These are phyloP conservation scores for Parascedosporium putredinis DNA, from an alignment of 2,329 filamentous ascomycete genomes.

Conservation along the genomic window DNA sequence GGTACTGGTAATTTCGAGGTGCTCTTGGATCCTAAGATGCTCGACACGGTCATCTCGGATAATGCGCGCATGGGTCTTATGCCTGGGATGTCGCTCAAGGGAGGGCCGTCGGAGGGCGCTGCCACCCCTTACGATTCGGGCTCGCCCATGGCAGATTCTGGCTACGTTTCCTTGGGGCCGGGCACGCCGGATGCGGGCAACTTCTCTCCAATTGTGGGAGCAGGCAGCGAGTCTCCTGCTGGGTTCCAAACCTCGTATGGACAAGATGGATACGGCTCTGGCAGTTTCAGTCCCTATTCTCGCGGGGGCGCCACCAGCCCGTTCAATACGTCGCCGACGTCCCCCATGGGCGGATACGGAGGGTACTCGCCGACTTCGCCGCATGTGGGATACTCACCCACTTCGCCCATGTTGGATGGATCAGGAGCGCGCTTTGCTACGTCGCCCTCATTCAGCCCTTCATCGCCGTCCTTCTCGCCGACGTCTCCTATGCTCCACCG, in stretches of 20 bases:
- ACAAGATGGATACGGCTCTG: conserved; percentile 37
- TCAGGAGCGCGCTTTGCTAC: conserved; percentile 42
- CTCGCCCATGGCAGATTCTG: conserved; percentile 65
- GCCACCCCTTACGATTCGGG: conserved; percentile 91
- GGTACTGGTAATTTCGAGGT: conserved; percentile 95
- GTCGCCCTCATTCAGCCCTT: conserved; percentile 53
- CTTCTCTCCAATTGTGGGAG: conserved; percentile 69
- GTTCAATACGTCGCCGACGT: conserved; percentile 59
- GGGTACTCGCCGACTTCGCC: conserved; percentile 72
- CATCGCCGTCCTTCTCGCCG: conserved; percentile 53
- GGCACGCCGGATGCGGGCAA: conserved; percentile 52
- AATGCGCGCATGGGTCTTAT: conserved; percentile 78
- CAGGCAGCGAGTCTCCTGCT: conserved; percentile 59
- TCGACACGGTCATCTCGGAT: conserved; percentile 88
- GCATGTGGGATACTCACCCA: conserved; percentile 64
- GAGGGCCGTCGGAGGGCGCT: conserved; percentile 65
- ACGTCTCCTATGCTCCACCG: conserved; percentile 50
- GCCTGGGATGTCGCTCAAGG: conserved; percentile 68
- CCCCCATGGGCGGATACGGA: conserved; percentile 45
- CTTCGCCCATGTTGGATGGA: conserved; percentile 54
- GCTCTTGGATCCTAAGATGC: conserved; percentile 86
- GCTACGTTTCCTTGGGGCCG: conserved; percentile 43
- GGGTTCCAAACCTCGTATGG: conserved; percentile 56
- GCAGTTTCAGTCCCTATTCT: conserved; percentile 54
- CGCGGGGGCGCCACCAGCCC: conserved; percentile 58